These are phyloP conservation scores for Mycocentrospora acerina DNA, from an alignment of 2,329 filamentous ascomycete genomes.

Conservation along the genomic window DNA sequence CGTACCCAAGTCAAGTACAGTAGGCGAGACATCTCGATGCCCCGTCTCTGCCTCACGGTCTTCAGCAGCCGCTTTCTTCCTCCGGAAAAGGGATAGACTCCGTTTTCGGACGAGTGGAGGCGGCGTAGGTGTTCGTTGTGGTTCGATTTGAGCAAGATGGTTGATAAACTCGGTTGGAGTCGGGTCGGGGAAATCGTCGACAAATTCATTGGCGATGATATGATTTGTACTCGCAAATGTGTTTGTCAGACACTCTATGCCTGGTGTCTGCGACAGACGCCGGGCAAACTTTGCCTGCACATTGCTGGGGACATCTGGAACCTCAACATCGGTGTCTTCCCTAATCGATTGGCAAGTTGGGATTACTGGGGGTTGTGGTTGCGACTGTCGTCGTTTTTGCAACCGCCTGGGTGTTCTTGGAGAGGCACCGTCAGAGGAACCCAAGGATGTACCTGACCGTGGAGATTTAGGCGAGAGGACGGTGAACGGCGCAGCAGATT, in stretches of 20 bases:
- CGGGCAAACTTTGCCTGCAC: conserved; percentile 40
- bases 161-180: conserved; percentile 14
- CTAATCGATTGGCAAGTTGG: conserved; percentile 33
- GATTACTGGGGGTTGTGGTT: conserved; percentile 29
- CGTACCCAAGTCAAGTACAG: conserved; percentile 43
- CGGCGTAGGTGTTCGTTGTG: conserved; percentile 22
- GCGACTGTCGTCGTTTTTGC: conserved; percentile 34
- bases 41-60: conserved; percentile 20
- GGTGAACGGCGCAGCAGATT: conserved; percentile 1
- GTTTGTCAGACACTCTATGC: conserved; percentile 39
- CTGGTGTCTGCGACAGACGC: conserved; percentile 36
- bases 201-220: conserved; percentile 12
- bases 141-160: conserved; percentile 19
- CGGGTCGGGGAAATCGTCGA: conserved; percentile 1
- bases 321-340: conserved; percentile 33
- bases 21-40: conserved; percentile 18
- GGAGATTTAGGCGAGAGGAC: conserved; percentile 21
- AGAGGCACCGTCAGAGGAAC: conserved; percentile 20
- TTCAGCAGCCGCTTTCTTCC: conserved; percentile 23
- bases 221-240: conserved; percentile 38
- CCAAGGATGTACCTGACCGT: conserved; percentile 20
- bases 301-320: conserved; percentile 37
- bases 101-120: conserved; percentile 24
- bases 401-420: conserved; percentile 26
- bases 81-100: conserved; percentile 35